Conservation (phyloP, 768 basidiomycete genomes). For the Suillus decipiens region DNA sequence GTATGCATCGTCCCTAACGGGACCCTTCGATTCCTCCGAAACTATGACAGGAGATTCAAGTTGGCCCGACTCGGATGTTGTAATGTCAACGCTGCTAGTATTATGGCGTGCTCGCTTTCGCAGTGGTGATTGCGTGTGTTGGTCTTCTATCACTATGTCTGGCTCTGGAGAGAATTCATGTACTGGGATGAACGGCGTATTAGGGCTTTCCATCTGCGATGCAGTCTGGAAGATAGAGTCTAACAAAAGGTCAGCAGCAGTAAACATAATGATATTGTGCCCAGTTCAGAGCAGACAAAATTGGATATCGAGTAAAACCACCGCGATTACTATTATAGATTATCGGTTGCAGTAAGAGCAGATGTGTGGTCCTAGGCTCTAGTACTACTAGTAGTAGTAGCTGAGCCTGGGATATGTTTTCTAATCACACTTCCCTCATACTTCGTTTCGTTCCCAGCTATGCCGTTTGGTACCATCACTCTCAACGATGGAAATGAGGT, state of each 20-base stretch:
- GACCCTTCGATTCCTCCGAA: constrained; percentile 17
- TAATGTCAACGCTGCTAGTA: background rate
- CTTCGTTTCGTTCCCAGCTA: constrained; percentile 15
- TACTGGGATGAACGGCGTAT: constrained; percentile 24
- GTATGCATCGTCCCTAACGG: constrained; percentile 49
- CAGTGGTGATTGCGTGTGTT: constrained; percentile 13
- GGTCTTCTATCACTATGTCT: constrained; percentile 8
- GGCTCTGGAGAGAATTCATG: constrained; percentile 14
- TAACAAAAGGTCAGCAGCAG: background rate
- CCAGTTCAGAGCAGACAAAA: background rate
- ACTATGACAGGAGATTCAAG: background rate
- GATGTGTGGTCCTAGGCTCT: too few species aligned
- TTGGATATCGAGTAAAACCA: background rate
- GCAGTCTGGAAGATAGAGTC: constrained; percentile 20
- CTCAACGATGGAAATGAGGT: constrained; percentile 47
- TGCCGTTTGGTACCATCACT: constrained; percentile 42
- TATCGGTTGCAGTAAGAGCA: too few species aligned
- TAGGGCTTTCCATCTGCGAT: constrained; percentile 18
- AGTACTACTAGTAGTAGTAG: too few species aligned
- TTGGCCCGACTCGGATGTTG: constrained; percentile 11
- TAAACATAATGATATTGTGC: too few species aligned
- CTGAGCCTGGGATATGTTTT: too few species aligned
- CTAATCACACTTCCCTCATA: background rate
- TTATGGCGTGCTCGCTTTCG: constrained; percentile 13
- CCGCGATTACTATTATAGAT: background rate